A percentile compares a stretch with the other conserved stretches of the same genome.
phyloP scores from a whole-genome alignment of 2,329 filamentous ascomycete genomes.

The Cytospora piceae region DNA sequence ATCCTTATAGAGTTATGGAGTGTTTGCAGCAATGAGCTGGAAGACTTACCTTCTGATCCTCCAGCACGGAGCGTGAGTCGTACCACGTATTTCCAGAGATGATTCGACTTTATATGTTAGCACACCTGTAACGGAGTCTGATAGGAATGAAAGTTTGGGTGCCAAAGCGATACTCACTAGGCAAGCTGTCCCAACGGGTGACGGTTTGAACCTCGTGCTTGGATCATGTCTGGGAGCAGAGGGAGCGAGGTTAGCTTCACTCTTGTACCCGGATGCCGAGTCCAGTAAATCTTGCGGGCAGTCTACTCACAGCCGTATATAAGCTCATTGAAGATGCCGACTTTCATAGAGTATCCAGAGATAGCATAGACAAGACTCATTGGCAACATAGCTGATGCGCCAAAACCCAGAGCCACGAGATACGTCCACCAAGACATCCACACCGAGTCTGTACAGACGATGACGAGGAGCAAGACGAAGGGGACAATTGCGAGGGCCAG shows the following conservation, averaged over 20 bases:
- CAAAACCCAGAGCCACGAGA: constrained; percentile 32
- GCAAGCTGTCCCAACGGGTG: constrained; percentile 32
- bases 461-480: constrained; percentile 29
- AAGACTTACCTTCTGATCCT: constrained; percentile 31
- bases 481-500: constrained; percentile 17
- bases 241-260: background rate
- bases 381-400: constrained; percentile 31
- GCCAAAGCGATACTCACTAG: constrained; percentile 7
- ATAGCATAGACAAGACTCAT: constrained; percentile 33
- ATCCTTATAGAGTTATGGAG: background rate
- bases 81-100: constrained; percentile 34
- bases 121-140: background rate
- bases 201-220: constrained; percentile 21
- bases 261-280: background rate
- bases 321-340: constrained; percentile 32
- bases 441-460: constrained; percentile 30
- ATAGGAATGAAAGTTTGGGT: background rate
- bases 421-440: constrained; percentile 33
- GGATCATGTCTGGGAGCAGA: constrained; percentile 29
- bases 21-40: background rate
- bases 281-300: background rate
- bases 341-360: constrained; percentile 32
- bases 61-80: constrained; percentile 28
- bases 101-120: constrained; percentile 4
- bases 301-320: constrained; percentile 29